Conservation (phyloP, 2,329 filamentous ascomycete genomes). For the Helotiales sp. region DNA sequence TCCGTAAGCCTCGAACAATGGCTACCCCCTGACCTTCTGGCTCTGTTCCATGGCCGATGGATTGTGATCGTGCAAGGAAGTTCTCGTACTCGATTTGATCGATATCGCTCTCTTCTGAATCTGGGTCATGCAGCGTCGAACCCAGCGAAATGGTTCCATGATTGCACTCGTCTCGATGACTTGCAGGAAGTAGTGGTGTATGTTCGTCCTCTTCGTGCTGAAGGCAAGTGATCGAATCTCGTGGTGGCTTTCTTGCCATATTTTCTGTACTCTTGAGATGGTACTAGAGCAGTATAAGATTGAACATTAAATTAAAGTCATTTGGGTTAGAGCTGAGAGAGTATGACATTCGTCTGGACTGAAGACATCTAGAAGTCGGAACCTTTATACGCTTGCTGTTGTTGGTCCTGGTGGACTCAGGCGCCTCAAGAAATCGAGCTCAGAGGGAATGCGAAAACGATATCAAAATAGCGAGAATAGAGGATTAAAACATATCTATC, state of each 20-base stretch:
- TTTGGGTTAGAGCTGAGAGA: background rate
- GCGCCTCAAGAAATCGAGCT: no score
- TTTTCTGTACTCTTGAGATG: background rate
- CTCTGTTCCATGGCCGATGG: slow-evolving; percentile 32
- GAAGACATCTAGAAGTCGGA: background rate
- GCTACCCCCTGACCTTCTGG: slow-evolving; percentile 31
- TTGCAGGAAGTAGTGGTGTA: slow-evolving; percentile 13
- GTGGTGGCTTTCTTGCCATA: no score
- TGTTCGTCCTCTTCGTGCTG: slow-evolving; percentile 2
- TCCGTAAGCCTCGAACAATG: slow-evolving; percentile 31
- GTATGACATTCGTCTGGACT: background rate
- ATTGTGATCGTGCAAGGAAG: slow-evolving; percentile 29
- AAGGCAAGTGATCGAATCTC: no score
- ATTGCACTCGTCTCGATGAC: background rate
- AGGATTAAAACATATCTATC: no score
- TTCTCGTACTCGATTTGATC: slow-evolving; percentile 33
- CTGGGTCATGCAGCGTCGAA: slow-evolving; percentile 15
- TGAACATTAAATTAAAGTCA: background rate
- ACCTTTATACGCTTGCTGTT: background rate
- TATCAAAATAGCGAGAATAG: no score
- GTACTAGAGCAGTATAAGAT: background rate
- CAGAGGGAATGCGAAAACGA: no score
- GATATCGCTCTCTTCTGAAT: slow-evolving; percentile 41
- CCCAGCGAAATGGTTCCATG: slow-evolving; percentile 5
- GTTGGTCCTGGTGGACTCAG: background rate